A percentile compares a stretch with the other conserved stretches of the same genome.
phyloP scores from a whole-genome alignment of 2,329 filamentous ascomycete species.

The Periconia sp. region DNA sequence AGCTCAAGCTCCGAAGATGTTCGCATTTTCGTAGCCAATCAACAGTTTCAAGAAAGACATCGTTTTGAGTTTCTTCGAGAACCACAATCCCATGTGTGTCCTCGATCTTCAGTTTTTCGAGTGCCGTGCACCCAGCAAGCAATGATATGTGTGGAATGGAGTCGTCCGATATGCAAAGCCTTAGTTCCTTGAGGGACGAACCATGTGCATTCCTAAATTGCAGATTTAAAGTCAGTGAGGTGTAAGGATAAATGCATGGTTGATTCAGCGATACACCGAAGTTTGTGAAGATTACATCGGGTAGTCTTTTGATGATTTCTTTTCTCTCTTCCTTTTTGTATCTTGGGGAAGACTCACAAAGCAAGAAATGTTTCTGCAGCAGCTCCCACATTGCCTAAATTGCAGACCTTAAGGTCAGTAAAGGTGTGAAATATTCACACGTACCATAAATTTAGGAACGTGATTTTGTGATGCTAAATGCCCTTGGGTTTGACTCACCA shows the following conservation, averaged over 20 bases:
- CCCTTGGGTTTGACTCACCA: neutral
- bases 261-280: too few species aligned
- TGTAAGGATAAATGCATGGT: too few species aligned
- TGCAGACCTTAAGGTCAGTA: neutral
- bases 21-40: slow-evolving; percentile 59
- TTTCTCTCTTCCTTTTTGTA: too few species aligned
- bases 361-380: slow-evolving; percentile 57
- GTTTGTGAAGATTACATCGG: too few species aligned
- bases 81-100: slow-evolving; percentile 48
- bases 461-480: too few species aligned
- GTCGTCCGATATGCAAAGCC: slow-evolving; percentile 53
- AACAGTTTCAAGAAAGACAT: slow-evolving; percentile 54
- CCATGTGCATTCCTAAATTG: slow-evolving; percentile 48
- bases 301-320: too few species aligned
- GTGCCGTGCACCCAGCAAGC: slow-evolving; percentile 51
- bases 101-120: slow-evolving; percentile 54
- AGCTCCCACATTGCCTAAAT: slow-evolving; percentile 50
- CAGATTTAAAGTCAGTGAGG: too few species aligned
- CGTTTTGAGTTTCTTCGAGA: slow-evolving; percentile 55
- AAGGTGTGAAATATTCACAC: neutral
- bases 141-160: slow-evolving; percentile 53
- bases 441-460: too few species aligned
- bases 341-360: slow-evolving; percentile 25
- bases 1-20: slow-evolving; percentile 52
- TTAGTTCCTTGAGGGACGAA: slow-evolving; percentile 57